phyloP scores from a whole-genome alignment of 441 rosid genomes.

The Pelargonium myrrhifolium region DNA sequence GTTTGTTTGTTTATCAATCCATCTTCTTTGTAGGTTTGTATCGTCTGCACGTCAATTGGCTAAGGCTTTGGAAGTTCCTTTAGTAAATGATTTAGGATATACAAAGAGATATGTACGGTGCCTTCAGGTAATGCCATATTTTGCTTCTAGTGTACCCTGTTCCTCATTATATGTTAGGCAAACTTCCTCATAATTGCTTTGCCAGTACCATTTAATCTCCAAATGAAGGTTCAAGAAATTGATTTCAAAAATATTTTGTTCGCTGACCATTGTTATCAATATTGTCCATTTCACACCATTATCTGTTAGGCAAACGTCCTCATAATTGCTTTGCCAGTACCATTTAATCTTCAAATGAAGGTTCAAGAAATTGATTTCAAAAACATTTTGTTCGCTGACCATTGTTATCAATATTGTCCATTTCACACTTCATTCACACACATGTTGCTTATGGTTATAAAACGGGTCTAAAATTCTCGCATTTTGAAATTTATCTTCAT shows the following conservation, averaged over 20 bases:
- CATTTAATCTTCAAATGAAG: no score
- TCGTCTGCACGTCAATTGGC: slow-evolving; percentile 96
- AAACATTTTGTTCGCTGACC: no score
- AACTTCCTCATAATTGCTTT: not conserved
- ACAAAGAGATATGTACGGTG: slow-evolving; percentile 96
- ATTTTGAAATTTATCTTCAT: no score
- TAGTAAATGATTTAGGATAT: slow-evolving; percentile 96
- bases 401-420: not conserved
- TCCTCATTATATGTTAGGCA: slow-evolving; percentile 1
- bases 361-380: no score
- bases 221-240: no score
- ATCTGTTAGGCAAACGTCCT: no score
- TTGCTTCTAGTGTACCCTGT: not conserved
- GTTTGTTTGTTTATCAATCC: slow-evolving; percentile 17
- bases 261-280: not conserved
- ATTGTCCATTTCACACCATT: no score
- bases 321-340: no score
- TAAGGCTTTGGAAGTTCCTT: slow-evolving; percentile 91
- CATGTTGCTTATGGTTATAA: not conserved
- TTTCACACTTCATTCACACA: not conserved
- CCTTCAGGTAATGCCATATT: slow-evolving; percentile 60
- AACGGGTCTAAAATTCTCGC: not conserved
- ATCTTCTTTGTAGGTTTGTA: slow-evolving; percentile 61
- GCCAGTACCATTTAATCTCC: no score
- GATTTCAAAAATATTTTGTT: no score